These are phyloP conservation scores for Setaria viridis DNA, from an alignment of 202 grass and related monocot species.

Conservation along the genomic window DNA sequence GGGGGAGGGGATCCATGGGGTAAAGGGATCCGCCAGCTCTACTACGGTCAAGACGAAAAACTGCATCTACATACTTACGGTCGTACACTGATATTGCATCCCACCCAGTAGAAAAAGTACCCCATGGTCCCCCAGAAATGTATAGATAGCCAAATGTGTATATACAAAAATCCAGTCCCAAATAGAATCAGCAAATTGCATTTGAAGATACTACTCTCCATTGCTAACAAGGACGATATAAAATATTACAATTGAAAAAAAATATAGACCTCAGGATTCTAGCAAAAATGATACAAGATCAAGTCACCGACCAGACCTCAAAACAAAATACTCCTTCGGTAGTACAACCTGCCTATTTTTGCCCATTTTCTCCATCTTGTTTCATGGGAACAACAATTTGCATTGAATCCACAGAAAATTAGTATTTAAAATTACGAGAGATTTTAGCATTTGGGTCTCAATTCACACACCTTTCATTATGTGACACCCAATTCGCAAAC, in stretches of 20 bases:
- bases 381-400: neutral
- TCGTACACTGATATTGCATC: no score
- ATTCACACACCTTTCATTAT: no score
- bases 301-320: neutral
- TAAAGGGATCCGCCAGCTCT: no score
- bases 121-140: no score
- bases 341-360: constrained; percentile 14
- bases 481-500: no score
- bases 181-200: neutral
- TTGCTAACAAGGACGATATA: neutral
- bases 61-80: no score
- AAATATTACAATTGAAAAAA: neutral
- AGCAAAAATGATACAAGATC: neutral
- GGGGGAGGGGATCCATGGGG: no score
- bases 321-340: neutral
- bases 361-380: neutral
- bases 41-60: no score
- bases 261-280: neutral
- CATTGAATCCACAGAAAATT: neutral
- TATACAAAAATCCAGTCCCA: neutral
- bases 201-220: neutral
- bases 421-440: no score
- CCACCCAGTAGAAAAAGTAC: no score
- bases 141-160: no score
- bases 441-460: no score